These are phyloP conservation scores for Kodamaea neixiangensis DNA, from an alignment of 805 yeast genomes.

Conservation along the genomic window DNA sequence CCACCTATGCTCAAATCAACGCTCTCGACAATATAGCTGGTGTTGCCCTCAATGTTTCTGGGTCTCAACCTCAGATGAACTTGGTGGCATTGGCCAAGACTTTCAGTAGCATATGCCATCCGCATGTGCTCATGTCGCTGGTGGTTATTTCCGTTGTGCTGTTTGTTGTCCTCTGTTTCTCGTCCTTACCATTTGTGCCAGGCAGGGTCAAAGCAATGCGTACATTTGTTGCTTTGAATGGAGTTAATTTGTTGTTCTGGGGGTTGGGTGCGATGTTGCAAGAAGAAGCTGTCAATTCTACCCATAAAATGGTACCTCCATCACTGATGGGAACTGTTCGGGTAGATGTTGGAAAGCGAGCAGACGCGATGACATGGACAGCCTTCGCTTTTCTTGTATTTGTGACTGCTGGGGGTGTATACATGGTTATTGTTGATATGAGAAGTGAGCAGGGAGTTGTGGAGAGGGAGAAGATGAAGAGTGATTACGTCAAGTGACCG, in stretches of 20 bases:
- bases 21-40: conserved; percentile 28
- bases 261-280: conserved; percentile 67
- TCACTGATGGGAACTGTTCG: conserved; percentile 53
- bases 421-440: background rate
- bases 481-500: background rate
- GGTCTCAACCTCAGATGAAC: conserved; percentile 30
- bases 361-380: conserved; percentile 62
- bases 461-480: background rate
- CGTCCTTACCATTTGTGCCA: conserved; percentile 53
- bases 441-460: background rate
- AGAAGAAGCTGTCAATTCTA: conserved; percentile 55
- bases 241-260: conserved; percentile 50
- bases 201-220: conserved; percentile 25
- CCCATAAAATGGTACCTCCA: conserved; percentile 42
- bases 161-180: conserved; percentile 45
- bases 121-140: conserved; percentile 52
- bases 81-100: conserved; percentile 48
- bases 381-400: conserved; percentile 51
- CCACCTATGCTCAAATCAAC: conserved; percentile 26
- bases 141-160: conserved; percentile 45
- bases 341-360: conserved; percentile 50
- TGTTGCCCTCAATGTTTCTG: conserved; percentile 20
- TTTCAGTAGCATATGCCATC: conserved; percentile 52
- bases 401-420: conserved; percentile 33
- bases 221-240: conserved; percentile 31